Conservation (phyloP, 495 filamentous ascomycete genomes). For the Penicillium angulare region DNA sequence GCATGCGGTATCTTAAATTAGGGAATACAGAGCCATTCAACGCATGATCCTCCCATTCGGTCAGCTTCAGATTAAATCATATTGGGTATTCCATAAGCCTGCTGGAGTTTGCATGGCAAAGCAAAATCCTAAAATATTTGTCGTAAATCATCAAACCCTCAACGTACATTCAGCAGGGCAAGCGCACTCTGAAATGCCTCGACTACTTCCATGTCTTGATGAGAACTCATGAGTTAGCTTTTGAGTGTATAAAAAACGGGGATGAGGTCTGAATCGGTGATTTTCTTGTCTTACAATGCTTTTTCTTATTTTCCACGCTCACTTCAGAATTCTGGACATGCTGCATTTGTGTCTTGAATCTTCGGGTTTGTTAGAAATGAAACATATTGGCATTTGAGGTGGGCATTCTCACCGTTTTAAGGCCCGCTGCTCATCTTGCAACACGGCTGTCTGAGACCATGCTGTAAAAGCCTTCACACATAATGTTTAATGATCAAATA, state of each 20-base stretch:
- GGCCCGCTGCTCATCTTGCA: slow-evolving; percentile 69
- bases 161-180: slow-evolving; percentile 55
- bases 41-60: neutral
- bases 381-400: neutral
- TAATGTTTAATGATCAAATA: too few relatives aligned
- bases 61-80: neutral
- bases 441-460: slow-evolving; percentile 64
- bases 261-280: neutral
- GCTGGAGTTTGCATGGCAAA: too few relatives aligned
- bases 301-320: slow-evolving; percentile 65
- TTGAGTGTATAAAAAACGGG: neutral
- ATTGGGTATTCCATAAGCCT: neutral
- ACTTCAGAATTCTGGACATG: slow-evolving; percentile 70
- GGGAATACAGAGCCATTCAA: neutral
- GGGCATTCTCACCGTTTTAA: slow-evolving; percentile 54
- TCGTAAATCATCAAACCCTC: slow-evolving; percentile 14
- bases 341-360: slow-evolving; percentile 72
- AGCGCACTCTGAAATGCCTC: slow-evolving; percentile 78
- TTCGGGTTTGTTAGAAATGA: slow-evolving; percentile 20
- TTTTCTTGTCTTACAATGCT: slow-evolving; percentile 76
- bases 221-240: neutral
- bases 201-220: slow-evolving; percentile 70
- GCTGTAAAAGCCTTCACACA: slow-evolving; percentile 61
- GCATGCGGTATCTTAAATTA: neutral
- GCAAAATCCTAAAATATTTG: neutral